phyloP scores from a whole-genome alignment of 257 asterid genomes.

The Anisodus tanguticus region DNA sequence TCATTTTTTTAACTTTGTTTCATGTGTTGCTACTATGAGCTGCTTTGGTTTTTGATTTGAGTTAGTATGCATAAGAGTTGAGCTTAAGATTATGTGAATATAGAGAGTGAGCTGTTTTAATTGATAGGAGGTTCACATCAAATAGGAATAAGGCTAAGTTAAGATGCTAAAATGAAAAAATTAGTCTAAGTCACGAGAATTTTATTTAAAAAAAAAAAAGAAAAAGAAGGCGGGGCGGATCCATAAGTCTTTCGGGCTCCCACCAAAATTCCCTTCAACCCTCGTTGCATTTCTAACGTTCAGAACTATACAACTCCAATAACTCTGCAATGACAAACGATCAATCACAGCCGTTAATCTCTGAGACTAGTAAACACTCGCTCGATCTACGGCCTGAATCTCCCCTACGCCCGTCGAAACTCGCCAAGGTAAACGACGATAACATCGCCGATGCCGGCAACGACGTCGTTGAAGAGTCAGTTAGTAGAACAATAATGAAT shows the following conservation, averaged over 20 bases:
- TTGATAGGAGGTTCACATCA: neutral
- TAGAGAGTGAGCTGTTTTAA: no score
- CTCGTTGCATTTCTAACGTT: neutral
- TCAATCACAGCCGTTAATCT: slow-evolving; percentile 34
- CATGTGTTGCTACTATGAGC: no score
- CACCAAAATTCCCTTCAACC: slow-evolving; percentile 25
- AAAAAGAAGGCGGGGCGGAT: neutral
- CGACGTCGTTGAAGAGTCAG: slow-evolving; percentile 39
- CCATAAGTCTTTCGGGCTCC: neutral
- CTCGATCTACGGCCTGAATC: slow-evolving; percentile 47
- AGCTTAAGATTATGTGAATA: no score
- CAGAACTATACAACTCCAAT: neutral
- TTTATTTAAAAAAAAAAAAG: neutral
- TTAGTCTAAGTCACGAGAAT: neutral
- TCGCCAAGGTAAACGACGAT: slow-evolving; percentile 46
- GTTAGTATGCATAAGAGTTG: no score
- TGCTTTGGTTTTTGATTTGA: no score
- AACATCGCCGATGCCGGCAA: slow-evolving; percentile 37
- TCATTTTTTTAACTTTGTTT: no score
- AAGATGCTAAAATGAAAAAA: no score
- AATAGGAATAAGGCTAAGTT: neutral
- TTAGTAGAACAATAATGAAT: slow-evolving; percentile 40
- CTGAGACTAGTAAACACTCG: slow-evolving; percentile 34
- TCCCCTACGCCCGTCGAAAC: slow-evolving; percentile 59
- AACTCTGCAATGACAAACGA: slow-evolving; percentile 47